Conservation (phyloP, 2,329 filamentous ascomycete genomes). For the Clarireedia paspali region DNA sequence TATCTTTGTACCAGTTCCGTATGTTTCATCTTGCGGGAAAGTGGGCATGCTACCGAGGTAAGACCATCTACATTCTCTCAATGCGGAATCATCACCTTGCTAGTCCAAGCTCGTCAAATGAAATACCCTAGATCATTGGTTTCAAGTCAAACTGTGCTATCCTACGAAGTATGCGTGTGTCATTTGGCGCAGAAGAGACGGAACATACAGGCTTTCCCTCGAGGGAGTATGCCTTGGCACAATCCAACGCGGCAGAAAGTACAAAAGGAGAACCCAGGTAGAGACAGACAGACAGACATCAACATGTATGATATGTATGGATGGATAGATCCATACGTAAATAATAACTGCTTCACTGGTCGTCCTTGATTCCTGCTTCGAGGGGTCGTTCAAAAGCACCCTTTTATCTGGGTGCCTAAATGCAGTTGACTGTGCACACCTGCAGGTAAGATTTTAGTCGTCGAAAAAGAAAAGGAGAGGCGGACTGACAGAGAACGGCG, state of each 20-base stretch:
- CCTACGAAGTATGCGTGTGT: neutral
- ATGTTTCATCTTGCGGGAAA: constrained; percentile 6
- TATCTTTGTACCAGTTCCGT: neutral
- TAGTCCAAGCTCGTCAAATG: neutral
- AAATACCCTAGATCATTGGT: neutral
- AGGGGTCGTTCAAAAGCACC: neutral
- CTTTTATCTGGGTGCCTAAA: neutral
- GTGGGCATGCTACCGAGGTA: neutral
- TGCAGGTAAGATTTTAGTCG: neutral
- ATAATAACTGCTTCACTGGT: too few relatives aligned
- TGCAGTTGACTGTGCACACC: neutral
- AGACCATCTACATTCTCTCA: neutral
- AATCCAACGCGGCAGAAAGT: neutral
- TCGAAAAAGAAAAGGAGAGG: neutral
- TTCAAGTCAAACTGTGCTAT: neutral
- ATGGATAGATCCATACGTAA: too few relatives aligned
- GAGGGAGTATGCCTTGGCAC: too few relatives aligned
- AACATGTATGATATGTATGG: too few relatives aligned
- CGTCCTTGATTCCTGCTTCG: too few relatives aligned
- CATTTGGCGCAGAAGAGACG: neutral
- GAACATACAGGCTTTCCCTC: neutral
- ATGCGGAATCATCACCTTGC: neutral
- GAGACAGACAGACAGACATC: too few relatives aligned
- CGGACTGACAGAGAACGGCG: neutral
- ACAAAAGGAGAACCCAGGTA: neutral